Evolutionary conservation across 2,329 filamentous ascomycete genomes (phyloP).

Genomic region (Purpureocillium takamizusanense): DNA sequence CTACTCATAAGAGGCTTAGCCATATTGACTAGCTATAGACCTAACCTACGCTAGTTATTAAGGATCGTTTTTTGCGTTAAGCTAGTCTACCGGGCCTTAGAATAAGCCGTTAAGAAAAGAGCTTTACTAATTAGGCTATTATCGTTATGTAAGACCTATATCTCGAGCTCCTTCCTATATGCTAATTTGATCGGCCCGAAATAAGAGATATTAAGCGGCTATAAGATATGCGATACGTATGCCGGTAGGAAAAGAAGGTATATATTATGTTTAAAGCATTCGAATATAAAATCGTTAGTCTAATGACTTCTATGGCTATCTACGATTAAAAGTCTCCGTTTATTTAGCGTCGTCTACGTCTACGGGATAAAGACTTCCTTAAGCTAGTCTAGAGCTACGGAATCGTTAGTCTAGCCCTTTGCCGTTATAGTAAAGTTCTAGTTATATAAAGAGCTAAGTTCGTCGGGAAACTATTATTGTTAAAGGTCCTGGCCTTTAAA

Average conservation of each 20-base stretch:
- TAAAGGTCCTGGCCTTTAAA: slow-evolving; percentile 2
- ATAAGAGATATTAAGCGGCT: slow-evolving; percentile 1
- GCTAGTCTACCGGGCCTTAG: neutral
- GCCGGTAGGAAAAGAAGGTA: neutral
- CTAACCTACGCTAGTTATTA: neutral
- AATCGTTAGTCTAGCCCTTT: too few relatives aligned
- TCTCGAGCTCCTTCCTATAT: neutral
- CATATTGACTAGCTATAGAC: neutral
- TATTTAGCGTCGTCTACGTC: neutral
- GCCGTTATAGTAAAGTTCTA: neutral
- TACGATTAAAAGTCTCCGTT: neutral
- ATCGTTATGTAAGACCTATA: neutral
- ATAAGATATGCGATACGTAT: slow-evolving; percentile 1
- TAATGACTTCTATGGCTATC: slow-evolving; percentile 3
- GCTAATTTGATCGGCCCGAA: neutral
- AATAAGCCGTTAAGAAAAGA: neutral
- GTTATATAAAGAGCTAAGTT: neutral
- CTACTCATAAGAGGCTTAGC: neutral
- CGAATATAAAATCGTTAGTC: neutral
- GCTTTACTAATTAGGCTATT: neutral
- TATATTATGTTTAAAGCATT: slow-evolving; percentile 2
- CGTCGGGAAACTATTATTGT: slow-evolving; percentile 2
- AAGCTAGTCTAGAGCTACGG: too few relatives aligned
- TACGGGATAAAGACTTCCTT: too few relatives aligned
- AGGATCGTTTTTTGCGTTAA: neutral